Evolutionary conservation across 306 rosid genomes (phyloP).

Genomic region (Cajanus cajan): DNA sequence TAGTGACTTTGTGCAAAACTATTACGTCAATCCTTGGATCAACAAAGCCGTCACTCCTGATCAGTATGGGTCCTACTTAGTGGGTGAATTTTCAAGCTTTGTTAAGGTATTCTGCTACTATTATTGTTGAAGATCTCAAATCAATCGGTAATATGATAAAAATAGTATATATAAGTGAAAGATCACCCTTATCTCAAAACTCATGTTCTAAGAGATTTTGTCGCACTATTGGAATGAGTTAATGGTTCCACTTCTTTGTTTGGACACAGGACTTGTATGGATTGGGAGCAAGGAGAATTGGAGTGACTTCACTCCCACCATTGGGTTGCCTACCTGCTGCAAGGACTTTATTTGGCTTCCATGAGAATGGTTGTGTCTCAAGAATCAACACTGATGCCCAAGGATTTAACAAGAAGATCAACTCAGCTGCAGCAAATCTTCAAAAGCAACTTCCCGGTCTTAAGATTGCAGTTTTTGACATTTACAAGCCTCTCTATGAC

Average conservation of each 20-base stretch:
- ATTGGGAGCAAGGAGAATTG: slow-evolving; percentile 82
- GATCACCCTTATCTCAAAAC: too few species aligned
- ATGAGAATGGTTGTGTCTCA: slow-evolving; percentile 65
- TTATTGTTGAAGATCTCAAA: background rate
- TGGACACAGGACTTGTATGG: slow-evolving; percentile 63
- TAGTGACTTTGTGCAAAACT: slow-evolving; percentile 87
- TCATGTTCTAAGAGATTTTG: too few species aligned
- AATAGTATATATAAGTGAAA: too few species aligned
- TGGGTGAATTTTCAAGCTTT: slow-evolving; percentile 58
- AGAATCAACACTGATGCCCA: slow-evolving; percentile 71
- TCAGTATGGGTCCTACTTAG: slow-evolving; percentile 55
- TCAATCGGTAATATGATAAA: too few species aligned
- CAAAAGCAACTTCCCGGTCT: slow-evolving; percentile 78
- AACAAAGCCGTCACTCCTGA: slow-evolving; percentile 70
- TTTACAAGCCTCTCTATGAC: slow-evolving; percentile 73
- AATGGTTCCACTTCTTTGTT: slow-evolving; percentile 7
- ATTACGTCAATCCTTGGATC: slow-evolving; percentile 74
- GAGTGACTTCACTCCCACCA: slow-evolving; percentile 95
- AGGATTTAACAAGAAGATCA: slow-evolving; percentile 72
- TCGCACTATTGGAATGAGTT: background rate
- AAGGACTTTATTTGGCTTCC: slow-evolving; percentile 63
- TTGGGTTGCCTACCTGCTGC: slow-evolving; percentile 88
- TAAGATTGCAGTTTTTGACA: slow-evolving; percentile 72
- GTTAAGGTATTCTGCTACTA: slow-evolving; percentile 48
- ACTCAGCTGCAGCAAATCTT: slow-evolving; percentile 59